Conservation (phyloP, 441 rosid genomes). For the Dalechampia spathulata region DNA sequence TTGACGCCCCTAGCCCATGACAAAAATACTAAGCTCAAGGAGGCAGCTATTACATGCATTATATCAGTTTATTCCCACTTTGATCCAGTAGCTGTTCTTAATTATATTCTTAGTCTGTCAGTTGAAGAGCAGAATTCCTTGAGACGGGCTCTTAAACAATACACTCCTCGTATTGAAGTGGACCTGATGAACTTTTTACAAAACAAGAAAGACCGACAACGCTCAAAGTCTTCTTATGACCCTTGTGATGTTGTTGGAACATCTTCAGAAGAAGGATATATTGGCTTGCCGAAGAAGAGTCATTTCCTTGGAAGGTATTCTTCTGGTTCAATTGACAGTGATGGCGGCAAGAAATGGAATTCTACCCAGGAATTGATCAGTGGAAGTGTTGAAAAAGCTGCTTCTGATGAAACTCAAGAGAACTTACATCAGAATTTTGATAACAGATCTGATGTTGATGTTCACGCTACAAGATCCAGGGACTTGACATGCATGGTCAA, state of each 20-base stretch:
- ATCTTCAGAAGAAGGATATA: constrained; percentile 89
- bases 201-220: constrained; percentile 88
- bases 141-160: constrained; percentile 89
- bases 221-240: constrained; percentile 71
- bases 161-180: constrained; percentile 97
- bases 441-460: constrained; percentile 41
- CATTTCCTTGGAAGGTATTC: constrained; percentile 80
- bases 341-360: constrained; percentile 82
- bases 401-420: constrained; percentile 61
- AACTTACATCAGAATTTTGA: constrained; percentile 59
- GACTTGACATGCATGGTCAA: constrained; percentile 37
- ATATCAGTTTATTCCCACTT: constrained; percentile 88
- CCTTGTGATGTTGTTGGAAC: constrained; percentile 81
- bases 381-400: constrained; percentile 41
- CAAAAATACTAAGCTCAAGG: constrained; percentile 91
- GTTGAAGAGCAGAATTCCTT: constrained; percentile 96
- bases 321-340: constrained; percentile 70
- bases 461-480: constrained; percentile 37
- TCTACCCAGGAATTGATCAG: constrained; percentile 64
- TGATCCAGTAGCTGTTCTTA: constrained; percentile 81
- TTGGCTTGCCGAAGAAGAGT: constrained; percentile 56
- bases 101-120: constrained; percentile 88
- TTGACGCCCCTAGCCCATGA: constrained; percentile 76
- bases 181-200: constrained; percentile 92
- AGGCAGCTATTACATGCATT: constrained; percentile 86